Evolutionary conservation across 768 basidiomycete species (phyloP).

Genomic region (Ramaria rubella): DNA sequence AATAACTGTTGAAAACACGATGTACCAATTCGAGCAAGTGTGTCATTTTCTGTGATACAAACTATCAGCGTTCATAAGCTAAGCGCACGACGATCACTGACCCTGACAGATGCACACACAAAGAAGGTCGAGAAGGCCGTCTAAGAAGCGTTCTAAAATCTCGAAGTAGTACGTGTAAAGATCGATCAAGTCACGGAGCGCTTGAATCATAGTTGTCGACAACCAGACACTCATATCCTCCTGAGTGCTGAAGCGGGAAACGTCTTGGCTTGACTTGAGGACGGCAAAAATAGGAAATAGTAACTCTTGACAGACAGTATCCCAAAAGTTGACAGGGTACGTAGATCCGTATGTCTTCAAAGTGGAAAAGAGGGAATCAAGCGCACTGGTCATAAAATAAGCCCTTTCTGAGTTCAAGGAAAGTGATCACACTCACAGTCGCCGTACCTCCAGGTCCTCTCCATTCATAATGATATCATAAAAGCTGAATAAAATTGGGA

Average conservation of each 20-base stretch:
- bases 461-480: conserved; percentile 99
- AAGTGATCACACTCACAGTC: conserved; percentile 58
- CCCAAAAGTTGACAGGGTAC: conserved; percentile 93
- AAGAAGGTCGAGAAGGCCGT: conserved; percentile 87
- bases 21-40: conserved; percentile 93
- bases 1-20: conserved; percentile 95
- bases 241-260: conserved; percentile 89
- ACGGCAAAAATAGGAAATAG: conserved; percentile 98
- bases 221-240: conserved; percentile 99
- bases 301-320: conserved; percentile 91
- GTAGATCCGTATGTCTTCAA: conserved; percentile 82
- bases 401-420: background rate
- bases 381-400: conserved; percentile 49
- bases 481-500: conserved; percentile 93
- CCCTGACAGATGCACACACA: conserved; percentile 99
- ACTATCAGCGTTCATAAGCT: conserved; percentile 2
- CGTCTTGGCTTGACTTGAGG: conserved; percentile 84
- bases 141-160: conserved; percentile 81
- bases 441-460: conserved; percentile 94
- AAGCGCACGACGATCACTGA: conserved; percentile 29
- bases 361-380: conserved; percentile 94
- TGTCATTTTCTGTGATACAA: conserved; percentile 78
- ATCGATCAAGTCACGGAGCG: conserved; percentile 89
- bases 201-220: conserved; percentile 98
- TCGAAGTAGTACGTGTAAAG: conserved; percentile 95